phyloP scores from a whole-genome alignment of 176 grass and related monocot genomes.

The Cenchrus purpureus region DNA sequence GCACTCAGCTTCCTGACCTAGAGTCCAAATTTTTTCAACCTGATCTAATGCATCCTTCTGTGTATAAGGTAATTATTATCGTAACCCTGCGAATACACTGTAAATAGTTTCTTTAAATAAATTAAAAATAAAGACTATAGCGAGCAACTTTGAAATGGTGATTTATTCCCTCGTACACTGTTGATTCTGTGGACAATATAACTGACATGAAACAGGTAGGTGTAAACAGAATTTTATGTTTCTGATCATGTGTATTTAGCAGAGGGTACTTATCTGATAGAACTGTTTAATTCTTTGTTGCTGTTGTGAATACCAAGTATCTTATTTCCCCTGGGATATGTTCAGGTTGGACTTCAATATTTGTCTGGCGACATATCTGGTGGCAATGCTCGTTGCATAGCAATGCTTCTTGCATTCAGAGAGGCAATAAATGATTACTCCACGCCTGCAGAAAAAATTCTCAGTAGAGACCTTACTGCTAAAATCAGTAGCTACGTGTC shows the following conservation, averaged over 20 bases:
- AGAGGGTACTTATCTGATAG: background rate
- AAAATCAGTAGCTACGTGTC: conserved; percentile 76
- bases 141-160: background rate
- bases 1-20: conserved; percentile 75
- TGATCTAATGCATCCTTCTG: conserved; percentile 80
- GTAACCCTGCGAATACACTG: background rate
- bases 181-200: background rate
- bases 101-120: conserved; percentile 8
- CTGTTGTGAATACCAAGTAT: conserved; percentile 23
- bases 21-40: conserved; percentile 71
- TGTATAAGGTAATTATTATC: conserved; percentile 70
- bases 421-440: conserved; percentile 79
- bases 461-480: conserved; percentile 66
- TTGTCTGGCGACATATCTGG: conserved; percentile 68
- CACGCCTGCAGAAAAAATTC: conserved; percentile 66
- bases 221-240: background rate
- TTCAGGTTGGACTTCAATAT: conserved; percentile 89
- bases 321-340: background rate
- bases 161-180: background rate
- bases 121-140: background rate
- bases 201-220: background rate
- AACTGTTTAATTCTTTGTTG: background rate
- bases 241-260: conserved; percentile 9
- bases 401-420: conserved; percentile 84
- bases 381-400: conserved; percentile 75